Base-by-base conservation (phyloP, 1,284 basidiomycete genomes). In the Cerrena zonata region DNA sequence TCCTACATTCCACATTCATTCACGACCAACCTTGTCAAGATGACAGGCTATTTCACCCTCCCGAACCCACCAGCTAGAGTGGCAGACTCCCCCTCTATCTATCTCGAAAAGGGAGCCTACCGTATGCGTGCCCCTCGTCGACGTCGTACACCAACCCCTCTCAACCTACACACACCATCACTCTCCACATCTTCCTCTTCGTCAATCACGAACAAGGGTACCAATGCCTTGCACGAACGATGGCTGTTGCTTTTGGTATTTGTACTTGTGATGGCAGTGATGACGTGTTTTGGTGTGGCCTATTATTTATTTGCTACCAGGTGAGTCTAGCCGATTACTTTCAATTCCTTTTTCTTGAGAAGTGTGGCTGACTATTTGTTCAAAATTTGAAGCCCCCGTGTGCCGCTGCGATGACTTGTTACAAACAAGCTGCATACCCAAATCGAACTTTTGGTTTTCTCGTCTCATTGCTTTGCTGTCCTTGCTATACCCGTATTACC, bases 61-160 rank as follows among this genome's bases (percentile, higher is more conserved):
- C n/a, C n/a, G n/a, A n/a, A n/a, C n/a, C n/a, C n/a, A n/a, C n/a
- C n/a, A n/a, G n/a, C n/a, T n/a, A n/a, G n/a, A n/a, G n/a, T n/a
- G n/a, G n/a, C n/a, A n/a, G n/a, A n/a, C 11, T 87, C 84, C 4
- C 82, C 84, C n/a, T 82, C 84, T 1, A 66, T 84, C 23, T 73
- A 77, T 3, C 65, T 80, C 52, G 84, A 86, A 60, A 80, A 77
- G 58, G 83, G 84, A 27, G 66, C 74, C 36, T 83, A 84, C 56
- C 73, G 81, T 38, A 75, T 86, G 67, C 76, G 77, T 18, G 72
- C 73, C 21, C 78, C 76, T 2, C 57, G 54, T 18, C 23, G 50
- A 12, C 55, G 49, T 15, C 7, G 15, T 15, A 45, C 49, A 39
- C 63, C 26, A 38, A 53, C 55, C 23, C 49, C 47, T 50, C 55